These are phyloP conservation scores for Simplicillium sp. DNA, from an alignment of 2,329 filamentous ascomycete genomes.

Conservation along the genomic window DNA sequence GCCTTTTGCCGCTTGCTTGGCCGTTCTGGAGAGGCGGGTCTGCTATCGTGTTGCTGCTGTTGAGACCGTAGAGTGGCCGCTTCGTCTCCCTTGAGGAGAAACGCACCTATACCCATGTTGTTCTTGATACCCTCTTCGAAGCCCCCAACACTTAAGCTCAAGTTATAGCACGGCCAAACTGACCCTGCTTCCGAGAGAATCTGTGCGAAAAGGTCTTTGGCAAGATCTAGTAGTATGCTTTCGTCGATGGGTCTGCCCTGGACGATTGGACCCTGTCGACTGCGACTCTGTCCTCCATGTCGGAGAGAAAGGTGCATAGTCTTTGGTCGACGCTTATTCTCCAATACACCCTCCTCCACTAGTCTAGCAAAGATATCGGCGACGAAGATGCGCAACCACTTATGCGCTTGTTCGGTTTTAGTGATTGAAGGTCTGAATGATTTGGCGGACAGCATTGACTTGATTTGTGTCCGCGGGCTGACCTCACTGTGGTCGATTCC, in stretches of 20 bases:
- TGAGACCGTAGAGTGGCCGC: conserved; percentile 29
- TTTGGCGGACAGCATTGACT: conserved; percentile 95
- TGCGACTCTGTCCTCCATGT: conserved; percentile 62
- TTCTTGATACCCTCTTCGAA: conserved; percentile 82
- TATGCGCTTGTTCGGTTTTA: conserved; percentile 64
- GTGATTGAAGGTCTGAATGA: conserved; percentile 83
- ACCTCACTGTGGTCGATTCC: conserved; percentile 85
- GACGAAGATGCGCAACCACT: conserved; percentile 85
- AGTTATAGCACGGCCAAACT: conserved; percentile 85
- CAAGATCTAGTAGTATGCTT: conserved; percentile 60
- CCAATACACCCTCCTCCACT: conserved; percentile 81
- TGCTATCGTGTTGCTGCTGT: conserved; percentile 10
- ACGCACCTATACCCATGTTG: conserved; percentile 78
- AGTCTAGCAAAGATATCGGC: conserved; percentile 86
- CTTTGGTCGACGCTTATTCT: conserved; percentile 78
- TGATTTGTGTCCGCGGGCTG: conserved; percentile 84
- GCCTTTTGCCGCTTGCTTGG: conserved; percentile 21
- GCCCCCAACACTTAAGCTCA: conserved; percentile 80
- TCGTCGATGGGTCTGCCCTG: conserved; percentile 67
- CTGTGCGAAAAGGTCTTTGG: conserved; percentile 67
- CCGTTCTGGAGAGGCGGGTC: conserved; percentile 12
- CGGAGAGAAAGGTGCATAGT: conserved; percentile 80
- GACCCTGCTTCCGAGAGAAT: conserved; percentile 61
- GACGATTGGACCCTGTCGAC: conserved; percentile 68
- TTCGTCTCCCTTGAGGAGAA: conserved; percentile 69